Evolutionary conservation across 305 asterid species (phyloP).

Genomic region (Solanum hybrid): DNA sequence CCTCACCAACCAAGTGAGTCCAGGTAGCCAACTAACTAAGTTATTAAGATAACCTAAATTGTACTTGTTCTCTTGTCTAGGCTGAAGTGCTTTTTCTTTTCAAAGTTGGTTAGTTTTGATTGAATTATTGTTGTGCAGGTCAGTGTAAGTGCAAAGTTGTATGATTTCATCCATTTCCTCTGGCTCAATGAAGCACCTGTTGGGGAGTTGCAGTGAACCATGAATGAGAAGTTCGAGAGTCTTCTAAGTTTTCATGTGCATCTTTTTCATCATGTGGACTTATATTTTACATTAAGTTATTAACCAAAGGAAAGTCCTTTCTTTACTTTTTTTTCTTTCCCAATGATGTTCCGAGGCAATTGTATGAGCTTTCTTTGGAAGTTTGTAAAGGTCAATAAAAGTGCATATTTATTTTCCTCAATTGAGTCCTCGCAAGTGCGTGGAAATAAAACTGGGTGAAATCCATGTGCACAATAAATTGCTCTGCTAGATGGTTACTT

Average conservation of each 20-base stretch:
- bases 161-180: constrained; percentile 91
- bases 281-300: not conserved
- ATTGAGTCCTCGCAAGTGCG: not conserved
- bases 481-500: not conserved
- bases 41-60: not conserved
- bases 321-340: not conserved
- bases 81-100: not conserved
- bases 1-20: not conserved
- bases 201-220: constrained; percentile 73
- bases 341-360: not conserved
- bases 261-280: not conserved
- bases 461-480: not conserved
- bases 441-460: not conserved
- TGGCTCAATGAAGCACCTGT: constrained; percentile 99
- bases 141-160: constrained; percentile 86
- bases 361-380: not conserved
- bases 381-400: not conserved
- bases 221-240: not conserved
- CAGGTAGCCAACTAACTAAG: not conserved
- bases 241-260: not conserved
- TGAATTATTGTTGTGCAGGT: constrained; percentile 40
- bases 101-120: not conserved
- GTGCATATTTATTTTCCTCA: not conserved
- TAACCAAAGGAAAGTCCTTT: not conserved
- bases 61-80: not conserved